These are phyloP conservation scores for Pulicaria dysenterica DNA, from an alignment of 129 eudicot genomes.

Conservation along the genomic window DNA sequence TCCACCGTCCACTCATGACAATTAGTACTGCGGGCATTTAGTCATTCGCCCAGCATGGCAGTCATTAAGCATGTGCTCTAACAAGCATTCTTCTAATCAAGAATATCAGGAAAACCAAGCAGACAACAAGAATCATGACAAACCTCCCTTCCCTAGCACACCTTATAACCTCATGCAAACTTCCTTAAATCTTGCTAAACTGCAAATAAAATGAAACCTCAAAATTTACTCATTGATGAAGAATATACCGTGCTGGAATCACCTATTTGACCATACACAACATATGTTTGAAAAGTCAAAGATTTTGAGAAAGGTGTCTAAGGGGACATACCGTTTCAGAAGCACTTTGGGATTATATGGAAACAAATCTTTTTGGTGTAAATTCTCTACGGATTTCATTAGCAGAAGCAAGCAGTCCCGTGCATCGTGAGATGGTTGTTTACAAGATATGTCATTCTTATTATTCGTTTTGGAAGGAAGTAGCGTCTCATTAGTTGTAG, in stretches of 20 bases:
- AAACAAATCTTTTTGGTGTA: slow-evolving; percentile 65
- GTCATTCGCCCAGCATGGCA: too few relatives aligned
- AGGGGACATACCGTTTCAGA: slow-evolving; percentile 60
- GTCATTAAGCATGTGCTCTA: too few relatives aligned
- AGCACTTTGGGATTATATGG: slow-evolving; percentile 94
- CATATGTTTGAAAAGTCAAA: neutral
- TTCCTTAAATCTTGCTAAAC: slow-evolving; percentile 65
- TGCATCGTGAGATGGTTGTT: slow-evolving; percentile 48
- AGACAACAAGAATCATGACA: neutral
- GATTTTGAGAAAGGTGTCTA: neutral
- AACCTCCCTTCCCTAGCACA: neutral
- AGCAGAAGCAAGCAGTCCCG: slow-evolving; percentile 67
- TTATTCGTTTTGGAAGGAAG: slow-evolving; percentile 19
- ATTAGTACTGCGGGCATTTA: too few relatives aligned
- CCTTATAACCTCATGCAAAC: slow-evolving; percentile 42
- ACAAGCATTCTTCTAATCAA: too few relatives aligned
- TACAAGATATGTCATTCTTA: slow-evolving; percentile 23
- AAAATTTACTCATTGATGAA: neutral
- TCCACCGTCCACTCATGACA: too few relatives aligned
- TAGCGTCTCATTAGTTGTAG: slow-evolving; percentile 1
- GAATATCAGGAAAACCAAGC: neutral
- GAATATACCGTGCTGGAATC: neutral
- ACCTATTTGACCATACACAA: neutral
- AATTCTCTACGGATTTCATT: slow-evolving; percentile 54
- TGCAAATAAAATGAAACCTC: slow-evolving; percentile 37